Evolutionary conservation across 2,329 filamentous ascomycete species (phyloP).

Genomic region (Aspergillus ruber): DNA sequence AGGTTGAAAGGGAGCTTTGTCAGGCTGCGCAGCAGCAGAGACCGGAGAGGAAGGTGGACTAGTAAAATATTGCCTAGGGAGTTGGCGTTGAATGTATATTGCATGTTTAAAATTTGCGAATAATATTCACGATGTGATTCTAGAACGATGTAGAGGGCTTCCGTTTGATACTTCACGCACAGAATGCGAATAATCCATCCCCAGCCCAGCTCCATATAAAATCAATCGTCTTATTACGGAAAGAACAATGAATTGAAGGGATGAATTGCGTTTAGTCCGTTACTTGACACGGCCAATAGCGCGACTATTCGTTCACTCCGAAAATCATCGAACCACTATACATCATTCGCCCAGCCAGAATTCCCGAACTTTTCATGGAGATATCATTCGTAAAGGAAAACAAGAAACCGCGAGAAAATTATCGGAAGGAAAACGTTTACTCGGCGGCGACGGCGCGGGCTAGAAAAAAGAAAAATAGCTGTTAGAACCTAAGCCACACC

Average conservation of each 20-base stretch:
- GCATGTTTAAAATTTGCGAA: too few relatives aligned
- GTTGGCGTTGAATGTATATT: too few relatives aligned
- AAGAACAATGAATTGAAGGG: conserved; percentile 1
- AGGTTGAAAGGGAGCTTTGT: conserved; percentile 61
- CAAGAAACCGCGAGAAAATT: conserved; percentile 30
- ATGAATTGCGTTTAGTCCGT: conserved; percentile 17
- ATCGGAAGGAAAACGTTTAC: conserved; percentile 32
- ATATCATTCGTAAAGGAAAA: conserved; percentile 35
- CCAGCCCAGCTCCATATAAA: too few relatives aligned
- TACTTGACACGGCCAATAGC: conserved; percentile 27
- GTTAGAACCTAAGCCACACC: background rate
- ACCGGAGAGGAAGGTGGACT: conserved; percentile 43
- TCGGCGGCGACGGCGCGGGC: conserved; percentile 41
- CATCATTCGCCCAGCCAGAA: conserved; percentile 33
- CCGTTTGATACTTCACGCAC: background rate
- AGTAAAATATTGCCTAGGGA: background rate
- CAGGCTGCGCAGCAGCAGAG: conserved; percentile 60
- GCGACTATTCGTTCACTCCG: conserved; percentile 24
- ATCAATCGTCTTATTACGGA: too few relatives aligned
- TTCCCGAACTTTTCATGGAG: conserved; percentile 27
- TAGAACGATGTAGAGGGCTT: too few relatives aligned
- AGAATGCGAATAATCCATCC: background rate
- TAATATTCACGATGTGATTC: too few relatives aligned
- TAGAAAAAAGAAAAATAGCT: conserved; percentile 10
- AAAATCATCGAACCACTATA: conserved; percentile 22